Evolutionary conservation across 352 stramenopile genomes (phyloP), one percentile per base, ranked within the genome.

Genomic region (Pythium folliculosum): DNA sequence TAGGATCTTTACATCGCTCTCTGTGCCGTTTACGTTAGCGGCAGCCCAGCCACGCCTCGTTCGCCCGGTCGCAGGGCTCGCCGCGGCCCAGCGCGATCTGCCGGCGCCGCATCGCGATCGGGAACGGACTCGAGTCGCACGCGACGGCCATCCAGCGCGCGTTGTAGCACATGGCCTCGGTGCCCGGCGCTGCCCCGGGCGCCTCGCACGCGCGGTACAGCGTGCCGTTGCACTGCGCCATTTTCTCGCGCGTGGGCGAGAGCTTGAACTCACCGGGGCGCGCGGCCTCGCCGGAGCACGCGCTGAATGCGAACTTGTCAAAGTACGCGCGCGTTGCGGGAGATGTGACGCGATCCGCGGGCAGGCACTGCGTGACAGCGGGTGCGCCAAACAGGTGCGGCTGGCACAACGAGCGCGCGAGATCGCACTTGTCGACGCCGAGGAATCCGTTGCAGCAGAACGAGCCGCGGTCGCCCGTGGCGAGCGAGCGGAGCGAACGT

Each of bases 361-460:
- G 13, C 0, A 63, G 17, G 19, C 57, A 63, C 45, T 63, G 57
- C 17, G 45, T 63, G 14, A 63, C n/a, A 13, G 57, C 57, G 2
- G 57, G 57, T 5, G 30, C 14, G 3, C 47, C 57, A 13, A n/a
- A 48, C 25, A 54, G 10, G 5, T 35, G 30, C 6, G 54, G 25
- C 2, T 40, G 57, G n/a, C 73, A 77, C 1, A 52, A 60, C 22
- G 23, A n/a, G 25, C 52, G 75, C 4, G 10, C 66, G 12, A 83
- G 53, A 61, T 79, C 50, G 54, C 76, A 83, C 14, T 45, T 57
- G n/a, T 54, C 57, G 40, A 23, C 1, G 14, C 56, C 50, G 7
- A 78, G 49, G 47, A 80, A 80, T 10, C 76, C 76, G 49, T 80
- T 71, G 44, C 70, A 80, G 57, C 65, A 72, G 40, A 72, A 63